Base-by-base conservation (phyloP, 768 basidiomycete species). In the Suillus subaureus region DNA sequence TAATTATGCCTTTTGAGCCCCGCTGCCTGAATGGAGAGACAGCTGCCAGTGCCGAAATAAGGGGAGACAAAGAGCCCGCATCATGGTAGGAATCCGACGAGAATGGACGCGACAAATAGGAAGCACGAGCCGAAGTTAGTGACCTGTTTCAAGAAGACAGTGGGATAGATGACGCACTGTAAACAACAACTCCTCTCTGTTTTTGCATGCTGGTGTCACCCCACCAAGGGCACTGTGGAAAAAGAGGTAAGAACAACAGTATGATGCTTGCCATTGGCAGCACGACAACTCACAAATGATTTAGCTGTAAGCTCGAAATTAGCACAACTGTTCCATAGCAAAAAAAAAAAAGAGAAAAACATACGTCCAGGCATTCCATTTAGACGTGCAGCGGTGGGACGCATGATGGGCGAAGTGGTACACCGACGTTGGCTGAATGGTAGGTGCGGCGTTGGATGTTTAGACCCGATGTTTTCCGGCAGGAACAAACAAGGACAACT, bases 301-400 rank as follows among this genome's bases (percentile, higher is more conserved):
- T 91, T 92, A 80, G 86, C 94, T 94, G 68, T 43, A 61, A 31
- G 62, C 47, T 16, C 37, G 43, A 68, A 28, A 35, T 55, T 35
- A 72, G 35, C 40, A 63, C 16, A 63, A 64, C 8, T 16, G n/a
- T 35, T 45, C 65, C 28, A 49, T 63, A 11, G 39, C 31, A 12
- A 54, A n/a, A 49, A 5, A 39, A 43, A 35, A 1, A 23, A 26
- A 1, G 13, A 18, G 31, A 12, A 61, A 47, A 6, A 87, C 91
- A 77, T 76, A 93, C 93, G 83, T 79, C 89, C 89, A 60, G 94
- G 94, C 92, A 95, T 95, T 31, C 90, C 93, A 72, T 89, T 86
- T 33, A 74, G 77, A 72, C 85, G 84, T 66, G 83, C 76, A 75
- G 84, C 91, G 68, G 73, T 79, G 23, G 79, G 77, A 68, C 80